Conservation (phyloP, 2,329 filamentous ascomycete species). For the Verticillium longisporum region DNA sequence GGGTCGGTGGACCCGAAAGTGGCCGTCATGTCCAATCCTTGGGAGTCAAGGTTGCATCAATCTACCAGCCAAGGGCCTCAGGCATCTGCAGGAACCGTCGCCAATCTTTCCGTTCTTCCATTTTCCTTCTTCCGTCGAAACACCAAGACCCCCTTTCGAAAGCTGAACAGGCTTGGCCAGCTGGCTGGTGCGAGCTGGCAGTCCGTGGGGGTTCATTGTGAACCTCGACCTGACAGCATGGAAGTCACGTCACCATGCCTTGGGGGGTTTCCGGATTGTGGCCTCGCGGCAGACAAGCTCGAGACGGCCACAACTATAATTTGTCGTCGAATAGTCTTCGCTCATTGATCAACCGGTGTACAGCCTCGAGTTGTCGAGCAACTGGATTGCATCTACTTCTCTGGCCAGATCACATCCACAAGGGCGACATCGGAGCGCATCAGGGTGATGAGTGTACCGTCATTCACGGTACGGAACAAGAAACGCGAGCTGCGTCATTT, state of each 20-base stretch:
- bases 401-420: too few species aligned
- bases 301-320: too few species aligned
- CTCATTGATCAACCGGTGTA: not conserved
- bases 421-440: not conserved
- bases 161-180: not conserved
- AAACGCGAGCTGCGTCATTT: not conserved
- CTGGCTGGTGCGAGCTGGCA: not conserved
- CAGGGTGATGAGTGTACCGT: not conserved
- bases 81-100: conserved; percentile 4
- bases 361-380: not conserved
- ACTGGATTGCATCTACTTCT: too few species aligned
- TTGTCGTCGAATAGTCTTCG: too few species aligned
- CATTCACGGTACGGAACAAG: not conserved
- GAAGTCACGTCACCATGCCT: not conserved
- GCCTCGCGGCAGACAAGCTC: too few species aligned
- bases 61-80: conserved; percentile 5
- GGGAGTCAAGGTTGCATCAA: not conserved
- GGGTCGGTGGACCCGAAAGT: not conserved
- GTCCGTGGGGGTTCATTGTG: not conserved
- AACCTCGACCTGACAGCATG: not conserved
- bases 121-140: not conserved
- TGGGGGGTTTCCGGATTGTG: too few species aligned
- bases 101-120: not conserved
- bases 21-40: not conserved
- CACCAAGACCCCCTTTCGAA: not conserved